Percentiles rank a stretch among this genome's conserved stretches.
These are phyloP conservation scores for Handroanthus guayacan DNA, from an alignment of 257 asterid species.

Conservation along the genomic window DNA sequence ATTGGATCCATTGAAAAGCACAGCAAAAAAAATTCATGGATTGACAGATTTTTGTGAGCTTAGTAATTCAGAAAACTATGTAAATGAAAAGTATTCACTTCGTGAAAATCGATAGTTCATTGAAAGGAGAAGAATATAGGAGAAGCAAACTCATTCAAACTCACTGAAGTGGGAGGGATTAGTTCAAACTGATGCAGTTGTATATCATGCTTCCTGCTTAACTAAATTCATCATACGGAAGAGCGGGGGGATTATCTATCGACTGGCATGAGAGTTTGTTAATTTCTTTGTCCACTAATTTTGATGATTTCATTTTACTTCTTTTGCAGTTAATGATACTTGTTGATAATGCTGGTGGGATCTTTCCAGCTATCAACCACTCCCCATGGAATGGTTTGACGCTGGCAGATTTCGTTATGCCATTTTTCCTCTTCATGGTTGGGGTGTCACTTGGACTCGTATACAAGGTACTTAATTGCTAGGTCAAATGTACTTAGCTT, in stretches of 20 bases:
- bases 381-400: conserved; percentile 83
- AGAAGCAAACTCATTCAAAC: background rate
- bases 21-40: background rate
- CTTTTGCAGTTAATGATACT: conserved; percentile 67
- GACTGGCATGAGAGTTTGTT: background rate
- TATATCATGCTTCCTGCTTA: background rate
- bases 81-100: background rate
- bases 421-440: conserved; percentile 80
- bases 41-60: background rate
- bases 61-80: background rate
- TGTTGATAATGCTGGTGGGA: conserved; percentile 72
- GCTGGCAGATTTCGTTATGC: conserved; percentile 80
- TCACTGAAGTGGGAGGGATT: background rate
- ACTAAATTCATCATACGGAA: background rate
- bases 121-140: background rate
- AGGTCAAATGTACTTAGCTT: background rate
- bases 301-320: conserved; percentile 14
- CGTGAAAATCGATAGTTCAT: background rate
- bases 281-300: conserved; percentile 9
- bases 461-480: conserved; percentile 55
- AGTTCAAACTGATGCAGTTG: background rate
- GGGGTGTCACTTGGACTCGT: conserved; percentile 77
- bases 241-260: background rate
- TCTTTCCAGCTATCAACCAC: conserved; percentile 70
- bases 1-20: conserved; percentile 10